Percentiles rank a stretch among this genome's conserved stretches.
phyloP scores from a whole-genome alignment of 345 rosid genomes.

The Eucalyptus cloeziana region DNA sequence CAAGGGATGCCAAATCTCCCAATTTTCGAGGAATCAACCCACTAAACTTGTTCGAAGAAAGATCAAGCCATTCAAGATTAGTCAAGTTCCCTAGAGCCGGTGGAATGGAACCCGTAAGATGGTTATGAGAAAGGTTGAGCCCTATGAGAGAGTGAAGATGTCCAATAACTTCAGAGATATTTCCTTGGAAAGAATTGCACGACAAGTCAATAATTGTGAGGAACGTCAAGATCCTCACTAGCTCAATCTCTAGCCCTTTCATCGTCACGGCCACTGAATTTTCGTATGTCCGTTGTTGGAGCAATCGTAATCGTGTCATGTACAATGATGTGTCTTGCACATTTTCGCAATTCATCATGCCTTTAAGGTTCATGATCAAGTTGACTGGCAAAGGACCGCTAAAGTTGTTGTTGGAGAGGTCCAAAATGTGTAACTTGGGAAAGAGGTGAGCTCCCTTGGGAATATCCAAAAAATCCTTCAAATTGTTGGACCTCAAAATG shows the following conservation, averaged over 20 bases:
- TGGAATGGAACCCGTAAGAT: not conserved
- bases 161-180: fast-evolving
- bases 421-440: too few species aligned
- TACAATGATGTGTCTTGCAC: not conserved
- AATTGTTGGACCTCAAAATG: too few species aligned
- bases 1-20: not conserved
- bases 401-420: too few species aligned
- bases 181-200: not conserved
- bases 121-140: not conserved
- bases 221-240: not conserved
- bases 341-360: not conserved
- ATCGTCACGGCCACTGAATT: fast-evolving
- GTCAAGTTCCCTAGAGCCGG: not conserved
- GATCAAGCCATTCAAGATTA: not conserved
- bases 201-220: not conserved
- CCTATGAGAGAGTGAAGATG: not conserved
- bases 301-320: fast-evolving
- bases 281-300: fast-evolving
- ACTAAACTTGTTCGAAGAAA: not conserved
- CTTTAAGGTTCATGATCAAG: not conserved
- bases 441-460: too few species aligned
- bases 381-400: not conserved
- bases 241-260: not conserved
- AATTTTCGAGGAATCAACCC: not conserved
- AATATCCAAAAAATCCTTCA: too few species aligned